Percentiles rank a stretch among this genome's conserved stretches.
Evolutionary conservation across 192 early-diverging fungal genomes (phyloP).

Genomic region (Funneliformis geosporum): DNA sequence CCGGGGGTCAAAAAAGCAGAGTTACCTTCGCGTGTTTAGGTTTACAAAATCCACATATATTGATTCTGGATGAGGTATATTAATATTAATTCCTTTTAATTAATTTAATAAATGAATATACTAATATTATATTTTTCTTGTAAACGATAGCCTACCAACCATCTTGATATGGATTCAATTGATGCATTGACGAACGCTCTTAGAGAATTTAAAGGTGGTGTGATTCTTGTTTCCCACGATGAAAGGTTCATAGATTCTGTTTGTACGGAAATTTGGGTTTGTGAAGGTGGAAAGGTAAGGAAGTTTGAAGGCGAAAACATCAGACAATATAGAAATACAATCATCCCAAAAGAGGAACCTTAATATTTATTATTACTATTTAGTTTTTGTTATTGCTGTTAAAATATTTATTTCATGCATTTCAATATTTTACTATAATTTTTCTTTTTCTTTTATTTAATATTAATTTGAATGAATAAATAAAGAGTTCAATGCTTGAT

Average conservation of each 20-base stretch:
- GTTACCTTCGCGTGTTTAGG: constrained; percentile 97
- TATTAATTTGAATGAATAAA: too few species aligned
- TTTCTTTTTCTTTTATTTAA: too few species aligned
- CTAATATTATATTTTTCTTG: constrained; percentile 38
- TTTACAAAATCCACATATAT: constrained; percentile 85
- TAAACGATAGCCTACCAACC: constrained; percentile 77
- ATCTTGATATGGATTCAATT: constrained; percentile 90
- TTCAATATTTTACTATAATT: too few species aligned
- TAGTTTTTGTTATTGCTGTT: too few species aligned
- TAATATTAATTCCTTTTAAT: constrained; percentile 58
- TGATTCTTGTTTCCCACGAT: constrained; percentile 97
- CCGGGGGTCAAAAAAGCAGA: constrained; percentile 96
- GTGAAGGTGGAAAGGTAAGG: constrained; percentile 76
- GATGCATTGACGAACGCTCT: constrained; percentile 90
- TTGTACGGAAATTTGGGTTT: constrained; percentile 93
- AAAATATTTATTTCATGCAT: too few species aligned
- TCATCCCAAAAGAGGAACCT: constrained; percentile 42
- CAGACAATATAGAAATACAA: constrained; percentile 73
- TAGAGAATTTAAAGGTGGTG: constrained; percentile 87
- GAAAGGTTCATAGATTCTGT: constrained; percentile 90
- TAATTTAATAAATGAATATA: constrained; percentile 33
- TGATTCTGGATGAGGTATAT: constrained; percentile 92
- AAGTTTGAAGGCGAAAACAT: constrained; percentile 87
- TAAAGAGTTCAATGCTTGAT: too few species aligned
- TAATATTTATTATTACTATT: constrained; percentile 10